Conservation (phyloP, 306 rosid genomes). For the Spatholobus suberectus region DNA sequence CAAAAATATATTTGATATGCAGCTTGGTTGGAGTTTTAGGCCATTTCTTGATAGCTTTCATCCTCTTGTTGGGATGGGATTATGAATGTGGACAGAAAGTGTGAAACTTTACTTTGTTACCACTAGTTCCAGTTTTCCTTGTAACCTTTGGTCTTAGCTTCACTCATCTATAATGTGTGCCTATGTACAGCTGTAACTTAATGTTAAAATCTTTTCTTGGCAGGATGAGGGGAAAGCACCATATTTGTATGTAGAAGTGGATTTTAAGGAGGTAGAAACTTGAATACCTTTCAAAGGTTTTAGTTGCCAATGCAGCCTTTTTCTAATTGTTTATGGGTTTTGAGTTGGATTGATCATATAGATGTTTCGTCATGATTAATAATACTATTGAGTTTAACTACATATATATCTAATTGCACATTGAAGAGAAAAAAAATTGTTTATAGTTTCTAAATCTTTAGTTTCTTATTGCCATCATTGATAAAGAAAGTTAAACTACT, state of each 20-base stretch:
- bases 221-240: conserved; percentile 89
- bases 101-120: conserved; percentile 1
- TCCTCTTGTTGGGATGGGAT: not conserved
- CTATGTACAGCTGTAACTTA: conserved; percentile 23
- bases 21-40: not conserved
- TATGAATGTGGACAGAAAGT: not conserved
- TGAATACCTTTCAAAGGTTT: conserved; percentile 28
- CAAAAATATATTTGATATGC: not conserved
- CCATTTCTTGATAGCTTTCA: not conserved
- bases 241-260: conserved; percentile 81
- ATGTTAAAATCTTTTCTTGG: conserved; percentile 22
- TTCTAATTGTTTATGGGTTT: conserved; percentile 17
- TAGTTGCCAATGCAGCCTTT: conserved; percentile 30
- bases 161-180: conserved; percentile 13
- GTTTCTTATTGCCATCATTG: conserved; percentile 12
- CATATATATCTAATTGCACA: conserved; percentile 1
- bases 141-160: conserved; percentile 19
- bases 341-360: conserved; percentile 6
- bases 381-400: conserved; percentile 14
- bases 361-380: conserved; percentile 20
- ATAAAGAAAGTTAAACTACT: conserved; percentile 11
- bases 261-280: conserved; percentile 81
- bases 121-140: not conserved
- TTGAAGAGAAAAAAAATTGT: conserved; percentile 5
- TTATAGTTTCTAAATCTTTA: not conserved